phyloP scores from a whole-genome alignment of 305 asterid species.

The Fraxinus angustifolia region DNA sequence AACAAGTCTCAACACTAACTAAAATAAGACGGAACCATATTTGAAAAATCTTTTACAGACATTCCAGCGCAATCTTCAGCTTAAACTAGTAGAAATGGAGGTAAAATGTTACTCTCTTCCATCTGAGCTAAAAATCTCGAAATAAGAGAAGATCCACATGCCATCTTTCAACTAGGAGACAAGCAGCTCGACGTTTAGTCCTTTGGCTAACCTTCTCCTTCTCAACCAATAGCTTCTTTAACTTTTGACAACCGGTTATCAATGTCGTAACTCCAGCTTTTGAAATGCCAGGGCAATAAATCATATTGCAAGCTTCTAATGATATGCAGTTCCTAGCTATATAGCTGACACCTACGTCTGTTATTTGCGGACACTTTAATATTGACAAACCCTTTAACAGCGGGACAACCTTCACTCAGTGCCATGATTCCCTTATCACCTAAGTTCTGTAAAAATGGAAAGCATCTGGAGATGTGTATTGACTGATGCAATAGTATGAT shows the following conservation, averaged over 20 bases:
- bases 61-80: not conserved
- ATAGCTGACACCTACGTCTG: conserved; percentile 35
- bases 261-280: conserved; percentile 41
- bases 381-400: conserved; percentile 37
- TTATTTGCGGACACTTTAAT: conserved; percentile 40
- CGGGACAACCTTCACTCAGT: conserved; percentile 43
- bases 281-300: conserved; percentile 42
- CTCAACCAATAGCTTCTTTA: conserved; percentile 42
- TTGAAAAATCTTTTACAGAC: not conserved
- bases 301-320: conserved; percentile 30
- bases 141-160: not conserved
- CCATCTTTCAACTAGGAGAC: conserved; percentile 22
- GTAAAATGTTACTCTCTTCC: not conserved
- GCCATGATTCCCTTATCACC: conserved; percentile 40
- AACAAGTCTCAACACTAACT: not conserved
- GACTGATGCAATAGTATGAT: not conserved
- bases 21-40: not conserved
- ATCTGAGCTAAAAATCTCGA: not conserved
- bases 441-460: conserved; percentile 26
- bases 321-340: not conserved
- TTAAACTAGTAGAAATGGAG: not conserved
- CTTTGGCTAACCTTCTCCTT: conserved; percentile 40
- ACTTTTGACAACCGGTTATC: conserved; percentile 31
- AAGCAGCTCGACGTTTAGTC: conserved; percentile 39
- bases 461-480: not conserved